Conservation (phyloP, 768 basidiomycete genomes). For the Dentipellis fragilis region DNA sequence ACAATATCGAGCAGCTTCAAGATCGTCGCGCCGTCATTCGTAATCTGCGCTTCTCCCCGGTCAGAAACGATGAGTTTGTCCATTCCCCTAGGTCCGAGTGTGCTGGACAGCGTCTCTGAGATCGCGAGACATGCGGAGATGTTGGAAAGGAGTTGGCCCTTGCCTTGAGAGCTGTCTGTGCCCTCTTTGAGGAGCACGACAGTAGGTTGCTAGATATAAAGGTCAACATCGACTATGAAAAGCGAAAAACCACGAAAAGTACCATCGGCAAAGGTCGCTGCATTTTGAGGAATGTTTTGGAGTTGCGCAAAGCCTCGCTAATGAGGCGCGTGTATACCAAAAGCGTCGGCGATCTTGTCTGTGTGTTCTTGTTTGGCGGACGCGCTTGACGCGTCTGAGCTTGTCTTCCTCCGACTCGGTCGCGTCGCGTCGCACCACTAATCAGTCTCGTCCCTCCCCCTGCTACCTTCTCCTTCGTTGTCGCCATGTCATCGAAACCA, state of each 20-base stretch:
- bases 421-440: constrained; percentile 20
- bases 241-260: background rate
- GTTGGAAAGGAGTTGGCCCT: constrained; percentile 85
- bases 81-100: constrained; percentile 98
- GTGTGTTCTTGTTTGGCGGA: constrained; percentile 27
- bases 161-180: constrained; percentile 93
- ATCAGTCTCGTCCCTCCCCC: background rate
- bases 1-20: constrained; percentile 95
- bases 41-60: constrained; percentile 94
- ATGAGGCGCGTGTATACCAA: background rate
- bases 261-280: constrained; percentile 46
- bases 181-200: constrained; percentile 95
- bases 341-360: constrained; percentile 2
- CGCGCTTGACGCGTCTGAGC: constrained; percentile 20
- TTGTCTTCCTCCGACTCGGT: constrained; percentile 15
- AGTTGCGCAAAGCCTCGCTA: background rate
- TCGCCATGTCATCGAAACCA: constrained; percentile 15
- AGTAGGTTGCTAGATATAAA: constrained; percentile 73
- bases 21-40: constrained; percentile 99
- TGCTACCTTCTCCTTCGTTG: background rate
- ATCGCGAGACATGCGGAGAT: constrained; percentile 95
- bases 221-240: constrained; percentile 8
- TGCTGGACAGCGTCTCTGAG: constrained; percentile 82
- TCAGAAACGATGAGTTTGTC: constrained; percentile 95
- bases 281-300: constrained; percentile 39